phyloP scores from a whole-genome alignment of 1,139 yeast species.

The Suhomyces ambrosiae region DNA sequence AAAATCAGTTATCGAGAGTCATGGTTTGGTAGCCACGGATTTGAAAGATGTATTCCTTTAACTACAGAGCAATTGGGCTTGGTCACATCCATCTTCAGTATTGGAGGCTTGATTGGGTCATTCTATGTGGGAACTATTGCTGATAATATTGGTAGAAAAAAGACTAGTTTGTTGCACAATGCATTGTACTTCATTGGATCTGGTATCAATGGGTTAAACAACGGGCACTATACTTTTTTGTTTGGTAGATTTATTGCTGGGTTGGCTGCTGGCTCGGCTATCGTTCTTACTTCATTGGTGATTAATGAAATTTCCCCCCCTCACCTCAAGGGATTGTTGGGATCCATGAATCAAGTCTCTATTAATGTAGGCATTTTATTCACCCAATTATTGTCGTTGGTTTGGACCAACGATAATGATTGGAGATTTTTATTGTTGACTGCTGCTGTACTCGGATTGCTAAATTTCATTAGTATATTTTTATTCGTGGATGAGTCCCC shows the following conservation, averaged over 20 bases:
- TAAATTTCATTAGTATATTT: conserved; percentile 46
- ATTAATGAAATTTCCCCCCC: conserved; percentile 80
- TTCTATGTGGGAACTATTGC: conserved; percentile 71
- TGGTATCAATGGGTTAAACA: conserved; percentile 55
- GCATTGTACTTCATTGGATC: conserved; percentile 69
- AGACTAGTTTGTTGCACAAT: conserved; percentile 58
- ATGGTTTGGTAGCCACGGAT: conserved; percentile 43
- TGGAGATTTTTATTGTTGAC: conserved; percentile 73
- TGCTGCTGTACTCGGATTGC: conserved; percentile 57
- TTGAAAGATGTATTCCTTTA: conserved; percentile 56
- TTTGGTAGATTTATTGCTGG: conserved; percentile 83
- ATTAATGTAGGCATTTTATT: conserved; percentile 81
- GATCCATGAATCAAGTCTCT: conserved; percentile 85
- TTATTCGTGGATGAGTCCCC: conserved; percentile 75
- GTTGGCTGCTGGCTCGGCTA: conserved; percentile 81
- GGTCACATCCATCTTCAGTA: conserved; percentile 79
- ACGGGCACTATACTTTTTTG: conserved; percentile 45
- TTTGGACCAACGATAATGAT: conserved; percentile 60
- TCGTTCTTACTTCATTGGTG: conserved; percentile 81
- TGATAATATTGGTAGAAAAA: conserved; percentile 65
- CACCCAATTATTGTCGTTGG: conserved; percentile 73
- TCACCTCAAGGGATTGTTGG: conserved; percentile 70
- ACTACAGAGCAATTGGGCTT: conserved; percentile 69
- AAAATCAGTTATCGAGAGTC: conserved; percentile 32
- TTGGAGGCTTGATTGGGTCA: conserved; percentile 87